Evolutionary conservation across 164 flowering plant species (phyloP).

Genomic region (Warburgia ugandensis): DNA sequence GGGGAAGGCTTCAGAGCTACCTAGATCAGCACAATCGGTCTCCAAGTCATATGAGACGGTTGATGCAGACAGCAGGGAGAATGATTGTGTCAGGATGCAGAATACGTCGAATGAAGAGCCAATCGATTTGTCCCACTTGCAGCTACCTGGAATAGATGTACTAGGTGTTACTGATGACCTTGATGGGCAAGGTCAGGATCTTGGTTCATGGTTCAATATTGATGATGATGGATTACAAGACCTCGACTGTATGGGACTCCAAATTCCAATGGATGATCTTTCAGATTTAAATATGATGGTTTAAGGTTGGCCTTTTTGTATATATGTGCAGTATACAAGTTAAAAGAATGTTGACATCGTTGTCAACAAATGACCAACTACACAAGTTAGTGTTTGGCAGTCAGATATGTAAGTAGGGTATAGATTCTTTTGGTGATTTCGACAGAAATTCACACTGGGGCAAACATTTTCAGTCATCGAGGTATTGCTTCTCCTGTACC

Average conservation of each 20-base stretch:
- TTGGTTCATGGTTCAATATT: conserved; percentile 58
- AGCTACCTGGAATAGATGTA: conserved; percentile 65
- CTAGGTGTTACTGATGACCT: no score
- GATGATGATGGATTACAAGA: conserved; percentile 61
- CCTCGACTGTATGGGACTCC: conserved; percentile 60
- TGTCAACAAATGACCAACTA: no score
- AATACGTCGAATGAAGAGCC: conserved; percentile 41
- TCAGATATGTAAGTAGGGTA: no score
- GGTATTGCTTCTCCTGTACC: no score
- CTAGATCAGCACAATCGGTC: conserved; percentile 33
- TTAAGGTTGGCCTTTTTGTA: conserved; percentile 50
- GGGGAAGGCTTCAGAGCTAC: conserved; percentile 54
- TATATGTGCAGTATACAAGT: conserved; percentile 42
- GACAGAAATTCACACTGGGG: no score
- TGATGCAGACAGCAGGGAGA: conserved; percentile 28
- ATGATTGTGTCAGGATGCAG: conserved; percentile 24
- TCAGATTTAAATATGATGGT: conserved; percentile 73
- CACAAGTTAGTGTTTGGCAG: no score
- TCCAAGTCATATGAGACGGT: conserved; percentile 30
- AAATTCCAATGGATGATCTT: conserved; percentile 83
- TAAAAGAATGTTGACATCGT: no score
- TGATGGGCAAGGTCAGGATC: conserved; percentile 51
- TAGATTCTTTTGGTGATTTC: no score
- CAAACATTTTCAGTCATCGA: no score
- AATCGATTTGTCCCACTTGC: conserved; percentile 61